A percentile compares a stretch with the other conserved stretches of the same genome.
phyloP scores from a whole-genome alignment of 352 stramenopile species.

The Phytophthora chlamydospora region DNA sequence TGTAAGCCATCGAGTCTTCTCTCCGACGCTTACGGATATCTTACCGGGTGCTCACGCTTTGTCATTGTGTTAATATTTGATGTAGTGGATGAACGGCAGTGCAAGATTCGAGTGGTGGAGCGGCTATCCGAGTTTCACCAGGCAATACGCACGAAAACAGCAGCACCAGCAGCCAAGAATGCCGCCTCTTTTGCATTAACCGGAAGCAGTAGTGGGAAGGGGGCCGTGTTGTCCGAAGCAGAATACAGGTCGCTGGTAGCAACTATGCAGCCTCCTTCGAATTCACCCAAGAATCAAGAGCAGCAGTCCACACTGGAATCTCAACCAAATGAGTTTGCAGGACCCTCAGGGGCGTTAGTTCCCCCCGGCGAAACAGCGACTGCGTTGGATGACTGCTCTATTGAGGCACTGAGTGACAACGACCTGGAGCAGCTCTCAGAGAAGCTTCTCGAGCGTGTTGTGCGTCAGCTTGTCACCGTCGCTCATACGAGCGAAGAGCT shows the following conservation, averaged over 20 bases:
- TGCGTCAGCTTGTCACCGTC: slow-evolving; percentile 80
- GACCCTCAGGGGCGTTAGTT: slow-evolving; percentile 4
- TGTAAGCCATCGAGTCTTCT: slow-evolving; percentile 39
- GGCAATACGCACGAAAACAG: slow-evolving; percentile 66
- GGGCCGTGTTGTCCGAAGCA: slow-evolving; percentile 6
- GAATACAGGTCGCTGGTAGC: slow-evolving; percentile 6
- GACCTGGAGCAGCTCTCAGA: slow-evolving; percentile 83
- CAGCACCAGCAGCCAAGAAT: slow-evolving; percentile 17
- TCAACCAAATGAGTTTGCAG: slow-evolving; percentile 5
- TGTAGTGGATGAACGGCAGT: slow-evolving; percentile 85
- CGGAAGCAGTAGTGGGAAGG: slow-evolving; percentile 9
- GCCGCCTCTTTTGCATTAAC: not conserved
- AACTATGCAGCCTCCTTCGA: not conserved
- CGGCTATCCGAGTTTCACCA: slow-evolving; percentile 84
- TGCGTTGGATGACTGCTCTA: slow-evolving; percentile 70
- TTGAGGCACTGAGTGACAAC: slow-evolving; percentile 80
- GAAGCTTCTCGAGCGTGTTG: slow-evolving; percentile 82
- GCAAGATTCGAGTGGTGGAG: slow-evolving; percentile 89
- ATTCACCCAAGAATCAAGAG: slow-evolving; percentile 19
- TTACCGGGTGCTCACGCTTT: slow-evolving; percentile 4
- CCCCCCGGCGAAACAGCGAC: slow-evolving; percentile 25
- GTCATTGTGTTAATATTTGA: slow-evolving; percentile 8
- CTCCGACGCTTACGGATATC: not conserved
- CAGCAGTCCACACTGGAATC: slow-evolving; percentile 6
- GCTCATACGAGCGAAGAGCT: slow-evolving; percentile 82